Evolutionary conservation across 192 early-diverging fungal species (phyloP), one percentile per base, ranked within the genome.

Genomic region (Rhizophagus prolifer): DNA sequence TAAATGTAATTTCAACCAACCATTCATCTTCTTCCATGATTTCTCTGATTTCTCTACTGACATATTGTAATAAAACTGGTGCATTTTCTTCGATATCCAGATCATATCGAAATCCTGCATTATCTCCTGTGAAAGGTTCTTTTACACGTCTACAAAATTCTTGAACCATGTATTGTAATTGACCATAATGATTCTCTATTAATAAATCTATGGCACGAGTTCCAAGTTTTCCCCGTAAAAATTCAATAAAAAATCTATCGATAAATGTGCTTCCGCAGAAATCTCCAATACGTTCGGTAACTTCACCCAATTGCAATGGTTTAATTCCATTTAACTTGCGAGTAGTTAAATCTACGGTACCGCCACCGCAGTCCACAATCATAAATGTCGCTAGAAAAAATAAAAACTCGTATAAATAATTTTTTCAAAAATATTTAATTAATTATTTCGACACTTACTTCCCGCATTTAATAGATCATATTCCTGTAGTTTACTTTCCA

Each of bases 361-460:
- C 86, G 62, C 83, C 84, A 19, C 80, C 84, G 34, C 81, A 80
- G 82, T 85, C 82, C 31, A 79, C 77, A 41, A 85, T 84, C 81
- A 87, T 82, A 63, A 87, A 83, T 5, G 47, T 54, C 47, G 47
- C 47, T 54, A 54, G 36, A 19, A 19, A 54, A 54, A 54, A 21
- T 54, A 12, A 44, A 44, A 44, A 38, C 2, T 44, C 1, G 10
- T 54, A 16, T 54, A 54, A 4, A 5, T 19, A 54, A 54, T 54
- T 54, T 14, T 50, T 54, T 54, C n/a, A 0, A 19, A 54, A 54
- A 19, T 54, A 19, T 47, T 16, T 14, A 47, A 14, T 2, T 47
- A 47, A 44, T 0, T 16, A 16, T 54, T 54, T 54, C 0, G 41
- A 54, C 7, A 54, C 16, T 54, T 54, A 54, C 47, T 54, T 54